These are phyloP conservation scores for Lodderomyces parapsilosis DNA, from an alignment of 1,139 yeast genomes.

Conservation along the genomic window DNA sequence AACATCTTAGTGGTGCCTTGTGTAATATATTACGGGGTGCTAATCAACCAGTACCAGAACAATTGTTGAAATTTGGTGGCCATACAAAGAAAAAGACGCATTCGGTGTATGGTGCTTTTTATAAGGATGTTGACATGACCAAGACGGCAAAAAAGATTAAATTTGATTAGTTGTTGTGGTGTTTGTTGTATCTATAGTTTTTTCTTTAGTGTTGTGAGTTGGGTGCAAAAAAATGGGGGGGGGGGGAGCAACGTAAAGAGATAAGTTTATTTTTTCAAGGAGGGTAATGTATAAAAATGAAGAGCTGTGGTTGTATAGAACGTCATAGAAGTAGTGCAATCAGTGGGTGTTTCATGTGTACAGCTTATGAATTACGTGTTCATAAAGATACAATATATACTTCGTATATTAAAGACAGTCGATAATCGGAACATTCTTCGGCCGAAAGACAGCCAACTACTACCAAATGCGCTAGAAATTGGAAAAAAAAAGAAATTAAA, in stretches of 20 bases:
- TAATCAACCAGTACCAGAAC: conserved; percentile 95
- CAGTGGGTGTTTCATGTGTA: too few relatives aligned
- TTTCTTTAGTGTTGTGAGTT: not conserved
- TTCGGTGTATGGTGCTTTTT: conserved; percentile 95
- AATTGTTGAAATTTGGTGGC: conserved; percentile 89
- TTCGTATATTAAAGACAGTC: too few relatives aligned
- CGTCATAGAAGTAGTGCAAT: not conserved
- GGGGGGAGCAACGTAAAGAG: too few relatives aligned
- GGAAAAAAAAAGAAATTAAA: too few relatives aligned
- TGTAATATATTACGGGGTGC: conserved; percentile 92
- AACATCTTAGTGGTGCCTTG: conserved; percentile 93
- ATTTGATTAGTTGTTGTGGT: conserved; percentile 61
- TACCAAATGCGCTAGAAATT: too few relatives aligned
- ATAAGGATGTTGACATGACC: conserved; percentile 82
- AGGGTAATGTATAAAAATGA: not conserved
- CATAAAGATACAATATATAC: too few relatives aligned
- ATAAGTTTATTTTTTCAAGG: too few relatives aligned
- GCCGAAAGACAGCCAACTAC: too few relatives aligned
- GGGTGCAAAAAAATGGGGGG: not conserved
- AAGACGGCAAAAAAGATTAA: conserved; percentile 91
- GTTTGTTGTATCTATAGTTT: too few relatives aligned
- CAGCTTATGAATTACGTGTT: not conserved
- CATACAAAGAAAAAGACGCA: conserved; percentile 98
- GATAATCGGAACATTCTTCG: too few relatives aligned
- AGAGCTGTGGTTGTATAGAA: not conserved